phyloP scores from a whole-genome alignment of 306 rosid species.

The Medicago lupulina region DNA sequence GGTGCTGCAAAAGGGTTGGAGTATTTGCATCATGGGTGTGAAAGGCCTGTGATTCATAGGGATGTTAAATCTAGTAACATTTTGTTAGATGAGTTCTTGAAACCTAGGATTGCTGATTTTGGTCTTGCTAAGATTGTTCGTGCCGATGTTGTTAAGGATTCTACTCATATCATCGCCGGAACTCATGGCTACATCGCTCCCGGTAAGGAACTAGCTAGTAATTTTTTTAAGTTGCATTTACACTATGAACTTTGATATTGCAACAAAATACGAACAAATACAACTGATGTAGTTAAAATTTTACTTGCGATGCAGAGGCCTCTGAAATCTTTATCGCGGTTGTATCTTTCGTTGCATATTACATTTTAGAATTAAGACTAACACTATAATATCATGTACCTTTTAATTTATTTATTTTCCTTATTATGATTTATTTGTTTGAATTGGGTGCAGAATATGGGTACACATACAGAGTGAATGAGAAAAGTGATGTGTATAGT shows the following conservation, averaged over 20 bases:
- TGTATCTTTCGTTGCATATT: too few species aligned
- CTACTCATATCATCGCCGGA: slow-evolving; percentile 85
- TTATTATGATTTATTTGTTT: not conserved
- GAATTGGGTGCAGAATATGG: slow-evolving; percentile 71
- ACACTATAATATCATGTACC: not conserved
- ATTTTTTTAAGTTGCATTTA: not conserved
- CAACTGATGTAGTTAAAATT: not conserved
- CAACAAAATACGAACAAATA: not conserved
- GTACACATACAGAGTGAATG: slow-evolving; percentile 78
- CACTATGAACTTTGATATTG: not conserved
- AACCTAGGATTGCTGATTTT: slow-evolving; percentile 92
- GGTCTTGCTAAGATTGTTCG: slow-evolving; percentile 87
- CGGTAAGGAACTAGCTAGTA: slow-evolving; percentile 52
- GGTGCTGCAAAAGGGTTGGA: slow-evolving; percentile 96
- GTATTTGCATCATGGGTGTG: slow-evolving; percentile 86
- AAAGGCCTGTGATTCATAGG: slow-evolving; percentile 81
- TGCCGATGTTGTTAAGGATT: slow-evolving; percentile 53
- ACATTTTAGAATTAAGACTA: not conserved
- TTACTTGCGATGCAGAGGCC: not conserved
- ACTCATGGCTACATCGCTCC: slow-evolving; percentile 97
- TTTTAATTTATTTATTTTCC: not conserved
- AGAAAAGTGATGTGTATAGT: slow-evolving; percentile 94
- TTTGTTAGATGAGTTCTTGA: slow-evolving; percentile 81
- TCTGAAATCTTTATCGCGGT: too few species aligned
- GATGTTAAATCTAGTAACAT: slow-evolving; percentile 95